Evolutionary conservation across 371 early-diverging fungal species (phyloP).

Genomic region (Smittium culicis): DNA sequence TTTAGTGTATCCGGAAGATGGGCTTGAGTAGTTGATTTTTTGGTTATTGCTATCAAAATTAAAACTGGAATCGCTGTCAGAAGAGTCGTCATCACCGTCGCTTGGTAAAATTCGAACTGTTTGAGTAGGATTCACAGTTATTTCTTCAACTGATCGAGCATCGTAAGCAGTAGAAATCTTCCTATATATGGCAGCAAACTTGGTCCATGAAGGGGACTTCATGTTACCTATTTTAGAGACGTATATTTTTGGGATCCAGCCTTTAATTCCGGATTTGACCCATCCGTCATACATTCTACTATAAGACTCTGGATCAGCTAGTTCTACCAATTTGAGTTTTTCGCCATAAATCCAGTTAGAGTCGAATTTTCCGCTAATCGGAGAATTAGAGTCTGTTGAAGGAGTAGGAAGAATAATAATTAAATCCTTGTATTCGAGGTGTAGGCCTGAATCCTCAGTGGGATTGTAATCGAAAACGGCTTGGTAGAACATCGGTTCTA

Average conservation of each 20-base stretch:
- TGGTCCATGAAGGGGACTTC: slow-evolving; percentile 21
- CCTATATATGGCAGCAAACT: slow-evolving; percentile 20
- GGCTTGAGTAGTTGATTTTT: no score
- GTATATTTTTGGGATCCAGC: slow-evolving; percentile 29
- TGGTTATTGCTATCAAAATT: no score
- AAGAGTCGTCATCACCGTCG: no score
- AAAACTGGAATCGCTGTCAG: no score
- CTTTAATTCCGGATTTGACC: slow-evolving; percentile 16
- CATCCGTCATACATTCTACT: slow-evolving; percentile 19
- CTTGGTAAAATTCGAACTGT: no score
- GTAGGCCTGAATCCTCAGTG: slow-evolving; percentile 11
- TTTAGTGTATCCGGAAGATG: no score
- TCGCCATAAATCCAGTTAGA: slow-evolving; percentile 26
- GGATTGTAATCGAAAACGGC: neutral
- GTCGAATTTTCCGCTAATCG: slow-evolving; percentile 16
- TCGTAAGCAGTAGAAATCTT: slow-evolving; percentile 20
- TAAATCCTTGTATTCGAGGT: no score
- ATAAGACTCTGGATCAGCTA: slow-evolving; percentile 11
- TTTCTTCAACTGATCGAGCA: no score
- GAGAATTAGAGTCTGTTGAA: no score
- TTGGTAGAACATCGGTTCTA: neutral
- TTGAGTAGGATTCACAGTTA: no score
- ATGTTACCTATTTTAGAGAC: slow-evolving; percentile 18
- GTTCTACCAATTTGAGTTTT: neutral
- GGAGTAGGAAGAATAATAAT: no score